Base-by-base conservation (phyloP, 495 filamentous ascomycete genomes). In the Penicillium herquei region DNA sequence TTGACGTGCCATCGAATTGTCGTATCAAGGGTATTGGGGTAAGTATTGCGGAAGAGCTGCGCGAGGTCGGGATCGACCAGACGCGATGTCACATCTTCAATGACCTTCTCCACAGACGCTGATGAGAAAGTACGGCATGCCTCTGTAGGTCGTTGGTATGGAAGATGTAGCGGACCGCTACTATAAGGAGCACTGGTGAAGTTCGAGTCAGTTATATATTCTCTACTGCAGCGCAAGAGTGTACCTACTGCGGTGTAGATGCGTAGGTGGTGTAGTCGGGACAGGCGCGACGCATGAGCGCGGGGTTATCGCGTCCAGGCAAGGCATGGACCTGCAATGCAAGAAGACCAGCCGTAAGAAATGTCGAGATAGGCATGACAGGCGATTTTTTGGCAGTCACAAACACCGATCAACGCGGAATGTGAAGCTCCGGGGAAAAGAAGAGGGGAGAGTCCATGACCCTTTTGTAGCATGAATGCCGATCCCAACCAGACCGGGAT, bases 21-120 rank as follows among this genome's bases (percentile, higher is more conserved):
- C 0, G 92, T 97, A 66, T 97, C 92, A 26, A 96, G 81, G 3
- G 92, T 97, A 59, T 96, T 96, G 6, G 94, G 94, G 61, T 93
- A 98, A n/a, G 92, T 87, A 66, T 99, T 99, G 55, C 94, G 91
- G 67, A 99, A 99, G 7, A 99, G 73, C 33, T 92, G 85, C 4
- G 94, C 92, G 10, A 99, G 82, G 65, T 98, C 95, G 50, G 87
- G 87, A 66, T 97, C 88, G 37, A 85, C 80, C 79, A 98, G 89
- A 35, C 84, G 84, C 32, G 79, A 78, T 3, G 85, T 92, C 44
- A 98, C 74, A 67, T 96, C 84, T 9, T 82, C 71, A 62, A 98
- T 97, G 61, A 96, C 85, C 63, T 90, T 77, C 69, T 99, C 94
- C 13, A 97, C 93, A 0, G 86, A 78, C 1, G 88, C 79, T 0